Percentiles rank a stretch among this genome's conserved stretches.
Conservation (phyloP, 257 asterid species). For the Leptodermis oblonga region DNA sequence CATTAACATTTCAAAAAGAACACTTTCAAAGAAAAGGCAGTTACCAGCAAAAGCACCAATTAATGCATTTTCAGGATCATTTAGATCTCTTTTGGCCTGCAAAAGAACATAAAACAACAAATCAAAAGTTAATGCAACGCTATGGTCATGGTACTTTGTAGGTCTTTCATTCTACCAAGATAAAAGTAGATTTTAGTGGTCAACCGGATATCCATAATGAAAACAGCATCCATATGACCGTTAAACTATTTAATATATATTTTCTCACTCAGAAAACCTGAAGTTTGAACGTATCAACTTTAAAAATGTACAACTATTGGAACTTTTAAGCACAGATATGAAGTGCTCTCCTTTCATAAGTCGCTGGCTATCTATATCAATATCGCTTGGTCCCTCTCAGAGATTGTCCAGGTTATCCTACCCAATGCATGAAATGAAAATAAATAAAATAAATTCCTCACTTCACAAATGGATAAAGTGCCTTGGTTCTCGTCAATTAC, state of each 20-base stretch:
- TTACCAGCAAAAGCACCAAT: conserved; percentile 76
- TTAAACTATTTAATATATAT: not conserved
- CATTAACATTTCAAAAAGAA: not conserved
- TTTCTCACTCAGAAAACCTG: not conserved
- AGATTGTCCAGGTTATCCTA: not conserved
- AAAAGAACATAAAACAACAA: conserved; percentile 2
- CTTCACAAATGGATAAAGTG: not conserved
- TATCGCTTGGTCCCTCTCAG: not conserved
- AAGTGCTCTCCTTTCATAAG: not conserved
- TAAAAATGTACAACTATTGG: not conserved
- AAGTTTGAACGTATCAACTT: not conserved
- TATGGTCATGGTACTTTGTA: not conserved
- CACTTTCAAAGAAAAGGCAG: not conserved
- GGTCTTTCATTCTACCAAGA: not conserved
- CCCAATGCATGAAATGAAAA: not conserved
- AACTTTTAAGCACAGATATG: not conserved
- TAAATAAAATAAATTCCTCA: not conserved
- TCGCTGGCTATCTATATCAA: not conserved
- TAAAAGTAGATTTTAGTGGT: not conserved
- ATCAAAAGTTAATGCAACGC: not conserved
- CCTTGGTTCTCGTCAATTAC: not conserved
- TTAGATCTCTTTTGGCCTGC: conserved; percentile 63
- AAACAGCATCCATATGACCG: not conserved
- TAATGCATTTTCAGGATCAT: conserved; percentile 60
- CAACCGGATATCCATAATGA: not conserved